A percentile compares a stretch with the other conserved stretches of the same genome.
Evolutionary conservation across 768 basidiomycete species (phyloP).

Genomic region (Lactarius sp.): DNA sequence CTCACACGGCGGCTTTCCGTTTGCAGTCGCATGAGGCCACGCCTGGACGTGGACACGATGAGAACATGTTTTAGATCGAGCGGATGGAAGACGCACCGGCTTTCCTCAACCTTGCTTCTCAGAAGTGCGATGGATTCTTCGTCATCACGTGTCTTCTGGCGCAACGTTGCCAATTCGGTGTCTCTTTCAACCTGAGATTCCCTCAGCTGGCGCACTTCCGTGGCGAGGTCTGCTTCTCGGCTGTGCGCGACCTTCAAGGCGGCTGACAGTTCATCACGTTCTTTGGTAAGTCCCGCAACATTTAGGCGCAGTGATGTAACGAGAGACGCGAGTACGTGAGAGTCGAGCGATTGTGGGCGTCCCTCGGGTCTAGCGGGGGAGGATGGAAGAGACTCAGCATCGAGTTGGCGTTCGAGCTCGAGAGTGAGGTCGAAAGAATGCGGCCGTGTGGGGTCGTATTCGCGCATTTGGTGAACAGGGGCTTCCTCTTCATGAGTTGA

Average conservation of each 20-base stretch:
- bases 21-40: conserved; percentile 83
- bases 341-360: conserved; percentile 57
- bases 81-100: conserved; percentile 48
- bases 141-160: conserved; percentile 49
- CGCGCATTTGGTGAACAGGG: conserved; percentile 18
- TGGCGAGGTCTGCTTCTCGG: conserved; percentile 56
- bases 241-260: conserved; percentile 46
- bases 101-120: conserved; percentile 82
- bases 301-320: conserved; percentile 67
- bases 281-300: conserved; percentile 57
- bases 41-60: conserved; percentile 39
- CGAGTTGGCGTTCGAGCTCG: conserved; percentile 73
- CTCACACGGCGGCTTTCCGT: conserved; percentile 67
- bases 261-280: conserved; percentile 62
- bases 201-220: conserved; percentile 58
- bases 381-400: conserved; percentile 54
- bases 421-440: conserved; percentile 64
- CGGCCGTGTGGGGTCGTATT: conserved; percentile 32
- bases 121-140: conserved; percentile 73
- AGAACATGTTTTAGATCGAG: conserved; percentile 5
- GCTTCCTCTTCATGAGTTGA: conserved; percentile 29
- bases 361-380: conserved; percentile 32
- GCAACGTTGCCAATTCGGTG: conserved; percentile 27
- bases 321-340: conserved; percentile 70
- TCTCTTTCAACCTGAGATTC: conserved; percentile 48